phyloP scores from a whole-genome alignment of 495 filamentous ascomycete species.

The Annulohypoxylon bovei region DNA sequence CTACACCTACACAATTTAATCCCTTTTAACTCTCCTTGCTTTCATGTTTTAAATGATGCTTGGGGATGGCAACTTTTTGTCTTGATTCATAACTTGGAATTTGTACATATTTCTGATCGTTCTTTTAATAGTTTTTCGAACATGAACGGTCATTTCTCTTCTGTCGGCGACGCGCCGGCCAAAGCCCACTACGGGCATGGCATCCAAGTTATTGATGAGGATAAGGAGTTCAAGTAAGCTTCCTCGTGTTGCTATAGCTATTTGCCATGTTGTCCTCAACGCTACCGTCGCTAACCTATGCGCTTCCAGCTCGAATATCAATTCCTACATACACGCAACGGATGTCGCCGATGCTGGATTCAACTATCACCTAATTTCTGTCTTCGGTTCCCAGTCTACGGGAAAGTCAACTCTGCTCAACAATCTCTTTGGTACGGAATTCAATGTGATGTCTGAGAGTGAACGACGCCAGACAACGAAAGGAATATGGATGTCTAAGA shows the following conservation, averaged over 20 bases:
- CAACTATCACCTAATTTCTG: constrained; percentile 98
- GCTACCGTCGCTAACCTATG: constrained; percentile 18
- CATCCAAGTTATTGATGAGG: constrained; percentile 94
- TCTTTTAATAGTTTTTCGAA: constrained; percentile 6
- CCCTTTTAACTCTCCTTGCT: constrained; percentile 16
- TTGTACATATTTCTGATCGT: constrained; percentile 27
- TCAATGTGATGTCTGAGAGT: constrained; percentile 93
- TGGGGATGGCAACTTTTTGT: constrained; percentile 38
- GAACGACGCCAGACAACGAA: constrained; percentile 96
- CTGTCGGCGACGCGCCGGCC: constrained; percentile 72
- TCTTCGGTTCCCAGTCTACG: constrained; percentile 98
- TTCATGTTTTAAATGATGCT: not conserved
- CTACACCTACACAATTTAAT: constrained; percentile 34
- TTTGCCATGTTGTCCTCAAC: constrained; percentile 13
- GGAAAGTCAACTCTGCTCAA: constrained; percentile 98
- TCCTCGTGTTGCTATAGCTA: constrained; percentile 13
- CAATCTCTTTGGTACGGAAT: constrained; percentile 92
- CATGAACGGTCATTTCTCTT: constrained; percentile 90
- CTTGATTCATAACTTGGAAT: constrained; percentile 30
- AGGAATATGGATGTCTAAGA: constrained; percentile 99
- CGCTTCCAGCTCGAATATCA: constrained; percentile 73
- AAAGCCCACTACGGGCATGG: constrained; percentile 86
- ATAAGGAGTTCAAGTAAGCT: constrained; percentile 93
- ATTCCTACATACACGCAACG: constrained; percentile 80
- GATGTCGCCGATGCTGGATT: constrained; percentile 87